phyloP scores from a whole-genome alignment of 495 filamentous ascomycete genomes.

The Aspergillus sclerotiicarbonarius region DNA sequence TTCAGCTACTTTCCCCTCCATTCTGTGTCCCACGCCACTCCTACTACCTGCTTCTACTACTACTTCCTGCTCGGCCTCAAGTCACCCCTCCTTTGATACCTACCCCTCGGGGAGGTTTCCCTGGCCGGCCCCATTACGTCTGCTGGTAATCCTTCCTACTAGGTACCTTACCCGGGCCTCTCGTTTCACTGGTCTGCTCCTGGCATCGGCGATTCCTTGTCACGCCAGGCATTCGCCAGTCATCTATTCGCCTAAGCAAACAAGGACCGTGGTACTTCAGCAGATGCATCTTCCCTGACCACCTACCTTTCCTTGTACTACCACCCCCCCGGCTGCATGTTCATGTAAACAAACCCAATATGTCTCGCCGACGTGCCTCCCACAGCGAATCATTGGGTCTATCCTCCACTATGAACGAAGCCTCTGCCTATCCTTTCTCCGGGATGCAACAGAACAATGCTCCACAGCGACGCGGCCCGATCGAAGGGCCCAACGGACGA shows the following conservation, averaged over 20 bases:
- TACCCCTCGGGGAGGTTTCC: conserved; percentile 6
- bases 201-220: neutral
- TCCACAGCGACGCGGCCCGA: conserved; percentile 38
- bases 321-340: conserved; percentile 10
- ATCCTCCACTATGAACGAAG: conserved; percentile 35
- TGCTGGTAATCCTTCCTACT: neutral
- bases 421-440: conserved; percentile 36
- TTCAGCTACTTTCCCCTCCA: no score
- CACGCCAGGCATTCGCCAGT: neutral
- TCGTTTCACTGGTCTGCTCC: neutral
- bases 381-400: conserved; percentile 36
- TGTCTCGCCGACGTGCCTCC: conserved; percentile 46
- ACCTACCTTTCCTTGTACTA: conserved; percentile 10
- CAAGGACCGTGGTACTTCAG: neutral
- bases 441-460: conserved; percentile 24
- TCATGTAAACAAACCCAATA: conserved; percentile 25
- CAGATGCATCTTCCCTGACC: conserved; percentile 21
- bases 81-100: conserved; percentile 7
- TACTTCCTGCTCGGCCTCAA: conserved; percentile 2
- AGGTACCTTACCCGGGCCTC: neutral
- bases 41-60: no score
- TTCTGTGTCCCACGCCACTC: neutral
- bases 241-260: conserved; percentile 3
- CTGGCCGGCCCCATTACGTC: conserved; percentile 4
- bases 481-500: conserved; percentile 46